Conservation (phyloP, 768 basidiomycete genomes). For the Boletus rubroflammeus region DNA sequence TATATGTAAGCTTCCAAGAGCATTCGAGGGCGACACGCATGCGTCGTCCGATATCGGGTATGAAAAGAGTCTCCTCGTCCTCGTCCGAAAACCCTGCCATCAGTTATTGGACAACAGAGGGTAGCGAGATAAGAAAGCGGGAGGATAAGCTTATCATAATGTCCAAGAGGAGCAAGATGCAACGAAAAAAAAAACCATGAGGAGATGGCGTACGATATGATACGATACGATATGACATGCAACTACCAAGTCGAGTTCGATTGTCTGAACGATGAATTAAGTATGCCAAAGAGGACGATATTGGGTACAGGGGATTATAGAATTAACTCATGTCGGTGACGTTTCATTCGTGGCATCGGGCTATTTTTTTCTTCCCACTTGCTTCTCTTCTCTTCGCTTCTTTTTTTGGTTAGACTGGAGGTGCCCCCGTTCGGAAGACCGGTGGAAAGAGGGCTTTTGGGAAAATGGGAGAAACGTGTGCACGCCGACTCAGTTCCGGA, state of each 20-base stretch:
- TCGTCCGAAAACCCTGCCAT: too few species aligned
- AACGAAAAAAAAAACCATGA: too few species aligned
- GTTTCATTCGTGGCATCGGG: slow-evolving; percentile 4
- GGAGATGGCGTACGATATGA: neutral
- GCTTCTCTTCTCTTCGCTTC: neutral
- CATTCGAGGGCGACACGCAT: too few species aligned
- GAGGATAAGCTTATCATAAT: too few species aligned
- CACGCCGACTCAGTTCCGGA: too few species aligned
- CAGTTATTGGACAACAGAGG: too few species aligned
- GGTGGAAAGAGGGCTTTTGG: slow-evolving; percentile 9
- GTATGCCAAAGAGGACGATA: neutral
- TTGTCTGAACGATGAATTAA: neutral
- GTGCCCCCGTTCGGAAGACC: neutral
- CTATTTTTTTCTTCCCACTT: neutral
- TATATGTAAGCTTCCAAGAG: too few species aligned
- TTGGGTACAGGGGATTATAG: neutral
- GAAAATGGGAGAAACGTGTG: neutral
- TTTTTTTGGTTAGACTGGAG: neutral
- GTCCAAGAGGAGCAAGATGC: neutral
- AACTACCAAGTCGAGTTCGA: neutral
- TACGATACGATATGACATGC: neutral
- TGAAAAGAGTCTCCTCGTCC: too few species aligned
- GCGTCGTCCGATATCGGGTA: too few species aligned
- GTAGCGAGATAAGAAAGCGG: too few species aligned
- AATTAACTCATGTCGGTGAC: slow-evolving; percentile 3